Conservation (phyloP, 108 stramenopile genomes). For the Thalassiosira profunda region DNA sequence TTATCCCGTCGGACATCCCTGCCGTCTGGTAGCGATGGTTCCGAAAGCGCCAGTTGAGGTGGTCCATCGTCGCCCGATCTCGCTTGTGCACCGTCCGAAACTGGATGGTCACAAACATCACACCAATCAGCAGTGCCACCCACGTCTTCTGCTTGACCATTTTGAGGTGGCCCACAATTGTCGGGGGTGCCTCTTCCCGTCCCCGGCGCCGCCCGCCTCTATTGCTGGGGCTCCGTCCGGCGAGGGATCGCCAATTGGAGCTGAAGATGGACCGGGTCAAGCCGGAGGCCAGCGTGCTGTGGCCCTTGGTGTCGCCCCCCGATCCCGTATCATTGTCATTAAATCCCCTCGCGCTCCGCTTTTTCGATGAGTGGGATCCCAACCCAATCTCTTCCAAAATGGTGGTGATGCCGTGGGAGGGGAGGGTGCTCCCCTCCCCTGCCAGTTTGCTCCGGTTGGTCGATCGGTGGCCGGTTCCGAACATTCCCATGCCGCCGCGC, state of each 20-base stretch:
- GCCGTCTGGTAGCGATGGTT: background rate
- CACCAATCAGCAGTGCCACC: background rate
- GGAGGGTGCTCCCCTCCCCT: conserved; percentile 3
- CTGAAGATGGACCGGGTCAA: background rate
- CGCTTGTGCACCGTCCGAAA: background rate
- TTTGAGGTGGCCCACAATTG: no score
- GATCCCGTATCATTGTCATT: no score
- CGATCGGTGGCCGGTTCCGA: no score
- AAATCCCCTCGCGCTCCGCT: background rate
- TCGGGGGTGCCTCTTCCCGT: background rate
- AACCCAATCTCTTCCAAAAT: conserved; percentile 37
- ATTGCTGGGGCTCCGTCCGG: no score
- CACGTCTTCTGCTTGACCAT: no score
- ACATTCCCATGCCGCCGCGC: background rate
- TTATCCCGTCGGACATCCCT: background rate
- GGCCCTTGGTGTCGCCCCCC: background rate
- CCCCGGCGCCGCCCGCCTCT: conserved; percentile 1
- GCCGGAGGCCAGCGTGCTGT: background rate
- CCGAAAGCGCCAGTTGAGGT: background rate
- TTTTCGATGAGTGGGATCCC: background rate
- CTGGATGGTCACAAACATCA: background rate
- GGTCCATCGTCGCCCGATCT: background rate
- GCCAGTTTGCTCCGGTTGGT: no score
- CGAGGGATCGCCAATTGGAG: no score
- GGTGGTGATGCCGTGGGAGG: conserved; percentile 7